Conservation (phyloP, 2,329 filamentous ascomycete species). For the Sclerotinia trifoliorum region DNA sequence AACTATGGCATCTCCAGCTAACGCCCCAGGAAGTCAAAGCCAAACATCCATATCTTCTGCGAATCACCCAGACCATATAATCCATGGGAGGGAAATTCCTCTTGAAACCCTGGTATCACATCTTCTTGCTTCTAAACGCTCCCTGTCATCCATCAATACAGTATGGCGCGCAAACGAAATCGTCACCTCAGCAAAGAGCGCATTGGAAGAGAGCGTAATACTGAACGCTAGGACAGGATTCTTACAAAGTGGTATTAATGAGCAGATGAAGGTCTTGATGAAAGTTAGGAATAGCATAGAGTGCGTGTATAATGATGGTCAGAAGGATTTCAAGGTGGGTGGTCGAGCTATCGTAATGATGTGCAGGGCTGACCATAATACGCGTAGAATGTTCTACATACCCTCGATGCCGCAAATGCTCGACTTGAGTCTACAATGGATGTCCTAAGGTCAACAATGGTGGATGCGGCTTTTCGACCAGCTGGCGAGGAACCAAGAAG, state of each 20-base stretch:
- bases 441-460: slow-evolving; percentile 60
- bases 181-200: slow-evolving; percentile 69
- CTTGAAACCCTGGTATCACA: slow-evolving; percentile 80
- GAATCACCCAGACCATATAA: slow-evolving; percentile 30
- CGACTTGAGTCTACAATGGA: slow-evolving; percentile 66
- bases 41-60: slow-evolving; percentile 34
- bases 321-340: slow-evolving; percentile 53
- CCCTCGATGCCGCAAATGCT: slow-evolving; percentile 65
- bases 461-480: slow-evolving; percentile 63
- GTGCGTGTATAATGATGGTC: slow-evolving; percentile 56
- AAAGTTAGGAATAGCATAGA: slow-evolving; percentile 53
- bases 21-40: slow-evolving; percentile 27
- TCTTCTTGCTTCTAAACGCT: slow-evolving; percentile 83
- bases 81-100: slow-evolving; percentile 39
- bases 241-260: slow-evolving; percentile 59
- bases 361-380: slow-evolving; percentile 21
- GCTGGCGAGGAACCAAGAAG: slow-evolving; percentile 57
- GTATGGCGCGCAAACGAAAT: slow-evolving; percentile 87
- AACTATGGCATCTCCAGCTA: slow-evolving; percentile 20
- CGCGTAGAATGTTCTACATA: slow-evolving; percentile 54
- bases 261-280: slow-evolving; percentile 54
- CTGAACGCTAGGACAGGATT: slow-evolving; percentile 70
- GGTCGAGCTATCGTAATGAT: not conserved
- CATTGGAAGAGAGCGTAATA: slow-evolving; percentile 76
- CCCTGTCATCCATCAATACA: slow-evolving; percentile 76